Evolutionary conservation across 805 yeast genomes (phyloP), one percentile per base, ranked within the genome.

Genomic region (Saccharomyces paradoxus): DNA sequence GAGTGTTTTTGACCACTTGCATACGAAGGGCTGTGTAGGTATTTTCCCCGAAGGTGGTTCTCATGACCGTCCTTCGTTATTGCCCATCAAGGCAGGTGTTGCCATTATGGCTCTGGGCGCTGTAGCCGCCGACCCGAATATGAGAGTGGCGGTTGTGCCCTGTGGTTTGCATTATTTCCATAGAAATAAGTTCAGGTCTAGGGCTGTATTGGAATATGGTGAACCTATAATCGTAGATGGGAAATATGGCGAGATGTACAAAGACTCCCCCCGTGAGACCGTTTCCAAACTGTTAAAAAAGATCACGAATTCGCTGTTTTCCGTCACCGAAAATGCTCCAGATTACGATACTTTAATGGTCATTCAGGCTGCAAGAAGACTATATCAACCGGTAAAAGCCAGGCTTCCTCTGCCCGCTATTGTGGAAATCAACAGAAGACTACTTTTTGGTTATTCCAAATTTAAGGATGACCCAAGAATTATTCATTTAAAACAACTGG

Each of bases 1-100:
- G 55, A 78, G 79, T 60, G 98, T 94, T 4, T 92, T 91, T 66
- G 79, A 83, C 51, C 95, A 89, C 65, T 77, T 92, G 57, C 81
- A 89, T 46, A 75, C 81, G 26, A 88, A 88, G 46, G 84, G 88
- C 50, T 87, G 96, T 60, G 76, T 92, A 8, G 97, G 96, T 3
- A 87, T 94, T 48, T 94, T 90, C 74, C 97, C 99, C 8, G 99
- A 94, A 74, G 99, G 99, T 56, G 99, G 99, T 1, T 89, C 97
- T 12, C 99, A 92, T 65, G 99, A 92, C 69, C 78, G 99, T 60
- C 84, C 98, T 0, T 95, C 89, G 58, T 72, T 92, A 61, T 77
- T 92, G 51, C 99, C 99, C 0, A 75, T 92, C 61, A 92, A 94
- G 67, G 97, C 98, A 0, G 99, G 99, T 58, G 97, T 94, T 8